These are phyloP conservation scores for Triticum timopheevii DNA, from an alignment of 176 grass and related monocot species.

Conservation along the genomic window DNA sequence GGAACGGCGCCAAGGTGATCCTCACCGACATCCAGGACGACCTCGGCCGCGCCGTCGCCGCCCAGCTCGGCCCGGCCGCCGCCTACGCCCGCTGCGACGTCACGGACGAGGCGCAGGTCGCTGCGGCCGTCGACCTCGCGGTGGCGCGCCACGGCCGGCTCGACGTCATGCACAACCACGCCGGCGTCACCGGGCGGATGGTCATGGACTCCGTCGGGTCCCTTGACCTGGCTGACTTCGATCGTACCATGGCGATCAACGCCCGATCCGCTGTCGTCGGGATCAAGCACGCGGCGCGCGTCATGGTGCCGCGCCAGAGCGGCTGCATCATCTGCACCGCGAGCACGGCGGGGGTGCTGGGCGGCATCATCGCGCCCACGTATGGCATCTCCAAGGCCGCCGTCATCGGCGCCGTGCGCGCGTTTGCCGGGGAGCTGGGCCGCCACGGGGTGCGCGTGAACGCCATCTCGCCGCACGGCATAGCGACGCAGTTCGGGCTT, in stretches of 20 bases:
- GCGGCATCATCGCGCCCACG: not conserved
- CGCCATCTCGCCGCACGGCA: conserved; percentile 50
- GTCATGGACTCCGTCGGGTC: not conserved
- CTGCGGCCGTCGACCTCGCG: conserved; percentile 51
- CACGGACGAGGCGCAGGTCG: conserved; percentile 43
- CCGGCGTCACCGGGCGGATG: conserved; percentile 20
- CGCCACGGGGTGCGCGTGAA: conserved; percentile 63
- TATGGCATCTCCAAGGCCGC: conserved; percentile 53
- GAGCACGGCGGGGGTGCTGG: not conserved
- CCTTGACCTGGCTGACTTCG: conserved; percentile 53
- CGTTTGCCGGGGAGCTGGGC: conserved; percentile 38
- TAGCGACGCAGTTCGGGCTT: conserved; percentile 41
- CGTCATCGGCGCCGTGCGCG: conserved; percentile 39
- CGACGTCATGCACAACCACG: conserved; percentile 70
- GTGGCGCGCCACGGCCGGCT: conserved; percentile 45
- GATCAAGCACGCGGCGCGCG: conserved; percentile 66
- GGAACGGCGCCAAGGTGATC: no score
- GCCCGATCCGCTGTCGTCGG: conserved; percentile 39
- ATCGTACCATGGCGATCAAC: conserved; percentile 53
- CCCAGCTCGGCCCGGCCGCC: no score
- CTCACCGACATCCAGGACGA: no score
- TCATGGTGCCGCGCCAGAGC: conserved; percentile 45
- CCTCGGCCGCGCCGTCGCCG: no score
- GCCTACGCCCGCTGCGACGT: conserved; percentile 24
- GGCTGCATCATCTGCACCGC: conserved; percentile 63